Percentiles rank a stretch among this genome's conserved stretches.
phyloP scores from a whole-genome alignment of 176 grass and related monocot species.

The Phyllostachys edulis region DNA sequence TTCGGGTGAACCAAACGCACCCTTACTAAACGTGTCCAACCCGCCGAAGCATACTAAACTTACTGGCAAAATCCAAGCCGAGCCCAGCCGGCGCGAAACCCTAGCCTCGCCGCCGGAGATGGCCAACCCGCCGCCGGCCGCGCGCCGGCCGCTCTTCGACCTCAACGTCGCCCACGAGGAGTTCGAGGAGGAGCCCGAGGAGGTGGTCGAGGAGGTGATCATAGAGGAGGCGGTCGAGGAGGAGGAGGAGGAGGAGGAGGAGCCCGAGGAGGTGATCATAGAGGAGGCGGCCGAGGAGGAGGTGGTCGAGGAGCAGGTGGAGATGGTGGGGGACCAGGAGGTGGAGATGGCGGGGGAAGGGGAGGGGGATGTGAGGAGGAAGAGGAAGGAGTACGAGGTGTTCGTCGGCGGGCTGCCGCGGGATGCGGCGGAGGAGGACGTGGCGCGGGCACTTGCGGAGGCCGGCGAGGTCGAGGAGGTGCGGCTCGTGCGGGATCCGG shows the following conservation, averaged over 20 bases:
- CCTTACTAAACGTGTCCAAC: too few species aligned
- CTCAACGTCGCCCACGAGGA: conserved; percentile 56
- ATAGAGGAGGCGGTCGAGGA: too few species aligned
- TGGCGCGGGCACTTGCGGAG: conserved; percentile 34
- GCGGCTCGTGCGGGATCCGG: conserved; percentile 33
- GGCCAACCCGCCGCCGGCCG: conserved; percentile 6
- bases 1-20: too few species aligned
- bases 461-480: conserved; percentile 55
- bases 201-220: conserved; percentile 1
- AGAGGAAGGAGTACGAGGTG: conserved; percentile 44
- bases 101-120: conserved; percentile 42
- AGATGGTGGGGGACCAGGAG: not conserved
- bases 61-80: not conserved
- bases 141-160: conserved; percentile 45
- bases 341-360: not conserved
- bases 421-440: conserved; percentile 42
- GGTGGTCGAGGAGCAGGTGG: not conserved
- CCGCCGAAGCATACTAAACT: too few species aligned
- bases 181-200: conserved; percentile 12
- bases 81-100: conserved; percentile 25
- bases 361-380: conserved; percentile 1
- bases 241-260: conserved; percentile 19
- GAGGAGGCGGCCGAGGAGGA: conserved; percentile 15
- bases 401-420: conserved; percentile 41
- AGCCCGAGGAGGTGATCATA: not conserved